These are phyloP conservation scores for Trichosporon sp. DNA, from an alignment of 1,284 basidiomycete species.

Conservation along the genomic window DNA sequence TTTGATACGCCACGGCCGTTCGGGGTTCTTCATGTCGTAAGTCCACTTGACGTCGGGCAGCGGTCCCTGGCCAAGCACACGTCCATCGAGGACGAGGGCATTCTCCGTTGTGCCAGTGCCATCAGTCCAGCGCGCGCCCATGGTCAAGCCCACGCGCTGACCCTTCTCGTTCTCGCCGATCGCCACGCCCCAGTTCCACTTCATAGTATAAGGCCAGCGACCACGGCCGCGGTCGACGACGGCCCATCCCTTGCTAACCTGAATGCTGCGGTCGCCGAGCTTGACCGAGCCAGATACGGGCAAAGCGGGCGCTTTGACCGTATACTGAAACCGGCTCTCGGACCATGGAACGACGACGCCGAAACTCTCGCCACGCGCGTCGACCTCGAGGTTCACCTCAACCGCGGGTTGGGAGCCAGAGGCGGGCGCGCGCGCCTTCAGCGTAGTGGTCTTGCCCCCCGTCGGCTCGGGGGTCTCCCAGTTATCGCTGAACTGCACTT, in stretches of 20 bases:
- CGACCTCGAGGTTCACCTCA: not conserved
- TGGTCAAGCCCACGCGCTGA: not conserved
- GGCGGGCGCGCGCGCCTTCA: not conserved
- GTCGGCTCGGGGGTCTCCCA: not conserved
- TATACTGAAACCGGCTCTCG: constrained; percentile 3
- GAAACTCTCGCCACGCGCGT: constrained; percentile 2
- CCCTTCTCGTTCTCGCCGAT: not conserved
- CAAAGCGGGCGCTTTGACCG: not conserved
- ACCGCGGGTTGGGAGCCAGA: not conserved
- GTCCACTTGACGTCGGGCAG: not conserved
- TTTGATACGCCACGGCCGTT: constrained; percentile 3
- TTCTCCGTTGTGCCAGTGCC: constrained; percentile 8
- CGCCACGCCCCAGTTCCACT: constrained; percentile 7
- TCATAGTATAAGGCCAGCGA: constrained; percentile 4
- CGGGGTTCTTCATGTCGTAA: not conserved
- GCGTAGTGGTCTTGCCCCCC: not conserved
- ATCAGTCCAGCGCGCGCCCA: not conserved
- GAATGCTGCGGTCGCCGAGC: not conserved
- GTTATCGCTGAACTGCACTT: not conserved
- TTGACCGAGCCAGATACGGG: not conserved
- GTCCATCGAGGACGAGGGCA: constrained; percentile 9
- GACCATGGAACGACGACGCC: constrained; percentile 6
- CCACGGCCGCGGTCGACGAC: constrained; percentile 6
- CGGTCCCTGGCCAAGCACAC: not conserved
- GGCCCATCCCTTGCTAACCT: not conserved